Evolutionary conservation across 805 yeast genomes (phyloP).

Genomic region (Kazachstania kunashirensis): DNA sequence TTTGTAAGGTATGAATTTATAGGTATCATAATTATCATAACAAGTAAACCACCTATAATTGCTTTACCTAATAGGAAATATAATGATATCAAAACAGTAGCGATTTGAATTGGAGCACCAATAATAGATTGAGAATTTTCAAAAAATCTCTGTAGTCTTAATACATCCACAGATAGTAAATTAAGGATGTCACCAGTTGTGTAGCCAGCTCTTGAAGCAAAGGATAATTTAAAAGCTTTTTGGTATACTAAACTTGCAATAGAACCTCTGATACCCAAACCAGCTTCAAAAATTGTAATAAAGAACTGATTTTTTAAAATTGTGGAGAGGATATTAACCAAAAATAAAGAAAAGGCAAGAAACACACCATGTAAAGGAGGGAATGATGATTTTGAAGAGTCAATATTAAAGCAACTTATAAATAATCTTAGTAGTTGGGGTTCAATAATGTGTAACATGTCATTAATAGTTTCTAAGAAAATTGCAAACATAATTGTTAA

Average conservation of each 20-base stretch:
- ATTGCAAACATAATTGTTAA: slow-evolving; percentile 29
- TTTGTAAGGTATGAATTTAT: slow-evolving; percentile 41
- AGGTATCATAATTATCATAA: slow-evolving; percentile 50
- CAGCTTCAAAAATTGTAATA: slow-evolving; percentile 46
- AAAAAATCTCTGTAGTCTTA: slow-evolving; percentile 51
- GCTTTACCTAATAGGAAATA: slow-evolving; percentile 50
- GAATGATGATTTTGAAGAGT: slow-evolving; percentile 21
- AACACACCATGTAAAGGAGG: slow-evolving; percentile 52
- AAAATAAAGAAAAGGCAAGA: slow-evolving; percentile 56
- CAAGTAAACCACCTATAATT: slow-evolving; percentile 45
- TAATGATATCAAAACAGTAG: slow-evolving; percentile 44
- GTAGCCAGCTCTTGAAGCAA: slow-evolving; percentile 47
- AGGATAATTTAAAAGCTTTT: slow-evolving; percentile 61
- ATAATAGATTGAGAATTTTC: slow-evolving; percentile 44
- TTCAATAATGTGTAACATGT: slow-evolving; percentile 36
- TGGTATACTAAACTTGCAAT: slow-evolving; percentile 59
- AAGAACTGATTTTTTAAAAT: slow-evolving; percentile 60
- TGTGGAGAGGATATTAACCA: slow-evolving; percentile 50
- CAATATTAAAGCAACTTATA: slow-evolving; percentile 36
- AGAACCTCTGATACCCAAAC: slow-evolving; percentile 55
- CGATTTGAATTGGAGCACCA: slow-evolving; percentile 49
- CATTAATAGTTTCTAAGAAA: slow-evolving; percentile 32
- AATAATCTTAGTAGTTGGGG: slow-evolving; percentile 49
- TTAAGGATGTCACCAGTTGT: slow-evolving; percentile 76
- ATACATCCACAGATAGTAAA: slow-evolving; percentile 67